Base-by-base conservation (phyloP, 768 basidiomycete genomes). In the Rhizopogon salebrosus region DNA sequence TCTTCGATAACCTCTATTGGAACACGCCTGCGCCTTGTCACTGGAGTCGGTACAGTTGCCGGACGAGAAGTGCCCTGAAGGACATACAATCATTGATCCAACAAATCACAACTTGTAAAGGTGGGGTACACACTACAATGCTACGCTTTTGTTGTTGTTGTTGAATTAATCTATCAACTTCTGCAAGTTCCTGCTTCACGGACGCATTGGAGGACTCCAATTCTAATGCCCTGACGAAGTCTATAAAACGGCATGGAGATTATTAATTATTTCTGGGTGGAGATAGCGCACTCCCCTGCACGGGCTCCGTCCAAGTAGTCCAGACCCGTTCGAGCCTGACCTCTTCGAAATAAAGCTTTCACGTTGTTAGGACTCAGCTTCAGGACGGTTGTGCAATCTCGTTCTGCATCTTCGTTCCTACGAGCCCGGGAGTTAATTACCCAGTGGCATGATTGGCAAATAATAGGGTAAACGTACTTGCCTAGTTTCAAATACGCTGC, bases 401-500 rank as follows among this genome's bases (percentile, higher is more conserved):
- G 70, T 60, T 89, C 85, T 16, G 87, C 88, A 69, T 95, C 92
- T 63, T 85, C 79, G 58, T 80, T 75, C 63, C 92, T 93, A 53
- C 57, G 53, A 55, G 51, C 49, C 54, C 18, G 52, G 24, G 43
- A 38, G 26, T 31, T 35, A 23, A 34, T 39, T 50, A 27, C 39
- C 50, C 24, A 8, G 22, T 13, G 14, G 24, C 16, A 16, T 46
- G 8, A 2, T 9, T 14, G 43, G 34, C 24, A 53, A 23, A 27
- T 24, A 31, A 8, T 46, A 37, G 35, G 9, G 27, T 5, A 46
- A 69, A 85, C 92, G 74, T 76, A 93, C 93, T 95, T 97, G 80
- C 84, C 85, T 73, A 95, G 80, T 77, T 93, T 95, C 55, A 98
- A 79, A 73, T 95, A 95, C 24, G 92, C 91, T 34, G 91, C 89